Evolutionary conservation across 345 rosid species (phyloP).

Genomic region (Citrus mangshanensis): DNA sequence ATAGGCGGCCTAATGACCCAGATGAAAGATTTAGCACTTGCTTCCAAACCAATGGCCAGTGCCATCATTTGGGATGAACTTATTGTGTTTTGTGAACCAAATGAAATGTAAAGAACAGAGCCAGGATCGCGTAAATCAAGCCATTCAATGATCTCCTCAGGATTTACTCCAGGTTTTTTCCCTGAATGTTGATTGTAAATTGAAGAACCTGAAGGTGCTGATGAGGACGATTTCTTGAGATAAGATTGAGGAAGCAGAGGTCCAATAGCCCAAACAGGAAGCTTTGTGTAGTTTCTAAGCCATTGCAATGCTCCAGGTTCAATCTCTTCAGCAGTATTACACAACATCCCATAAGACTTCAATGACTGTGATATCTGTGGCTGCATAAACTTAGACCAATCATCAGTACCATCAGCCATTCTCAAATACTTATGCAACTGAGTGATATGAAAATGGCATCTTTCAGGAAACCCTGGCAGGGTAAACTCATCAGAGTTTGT

Average conservation of each 20-base stretch:
- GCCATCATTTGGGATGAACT: constrained; percentile 44
- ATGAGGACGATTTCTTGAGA: background rate
- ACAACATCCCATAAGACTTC: constrained; percentile 35
- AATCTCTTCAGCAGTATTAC: constrained; percentile 41
- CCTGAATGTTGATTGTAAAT: constrained; percentile 16
- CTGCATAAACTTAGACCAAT: constrained; percentile 43
- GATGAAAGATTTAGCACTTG: constrained; percentile 35
- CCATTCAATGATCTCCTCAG: constrained; percentile 37
- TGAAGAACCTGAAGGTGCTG: background rate
- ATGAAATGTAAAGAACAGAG: constrained; percentile 48
- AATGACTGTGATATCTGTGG: constrained; percentile 25
- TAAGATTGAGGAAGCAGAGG: constrained; percentile 40
- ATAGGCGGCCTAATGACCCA: constrained; percentile 55
- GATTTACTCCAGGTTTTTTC: constrained; percentile 25
- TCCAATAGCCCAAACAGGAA: constrained; percentile 43
- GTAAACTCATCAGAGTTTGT: constrained; percentile 29
- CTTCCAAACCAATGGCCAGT: constrained; percentile 44
- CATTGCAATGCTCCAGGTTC: constrained; percentile 33
- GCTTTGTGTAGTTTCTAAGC: constrained; percentile 28
- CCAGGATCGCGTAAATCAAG: constrained; percentile 23
- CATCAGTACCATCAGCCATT: constrained; percentile 41
- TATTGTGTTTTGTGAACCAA: constrained; percentile 54
- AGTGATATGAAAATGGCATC: constrained; percentile 33
- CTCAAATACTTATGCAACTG: constrained; percentile 32
- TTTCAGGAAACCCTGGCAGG: constrained; percentile 46